A percentile compares a stretch with the other conserved stretches of the same genome.
phyloP scores from a whole-genome alignment of 441 rosid species.

The Adansonia madagascariensis region DNA sequence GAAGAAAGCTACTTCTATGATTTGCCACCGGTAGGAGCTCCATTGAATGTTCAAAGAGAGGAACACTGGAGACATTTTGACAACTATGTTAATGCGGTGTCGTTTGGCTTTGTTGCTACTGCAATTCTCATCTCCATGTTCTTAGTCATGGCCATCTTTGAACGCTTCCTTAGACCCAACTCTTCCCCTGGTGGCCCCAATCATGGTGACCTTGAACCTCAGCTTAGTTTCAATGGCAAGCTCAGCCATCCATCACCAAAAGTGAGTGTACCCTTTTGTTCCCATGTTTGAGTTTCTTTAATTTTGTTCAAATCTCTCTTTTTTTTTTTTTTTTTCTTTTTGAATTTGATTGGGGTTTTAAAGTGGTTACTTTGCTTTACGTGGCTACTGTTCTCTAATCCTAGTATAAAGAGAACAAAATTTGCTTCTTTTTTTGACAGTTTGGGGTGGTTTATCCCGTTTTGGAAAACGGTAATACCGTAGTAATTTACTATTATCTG shows the following conservation, averaged over 20 bases:
- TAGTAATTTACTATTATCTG: slow-evolving; percentile 30
- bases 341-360: neutral
- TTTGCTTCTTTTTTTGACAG: neutral
- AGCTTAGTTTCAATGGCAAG: slow-evolving; percentile 55
- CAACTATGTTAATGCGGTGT: slow-evolving; percentile 86
- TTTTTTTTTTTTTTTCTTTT: slow-evolving; percentile 33
- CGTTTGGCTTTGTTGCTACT: slow-evolving; percentile 96
- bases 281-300: neutral
- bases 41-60: slow-evolving; percentile 54
- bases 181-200: slow-evolving; percentile 31
- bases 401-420: neutral
- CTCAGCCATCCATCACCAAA: slow-evolving; percentile 82
- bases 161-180: slow-evolving; percentile 74
- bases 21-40: slow-evolving; percentile 82
- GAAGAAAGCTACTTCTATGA: slow-evolving; percentile 26
- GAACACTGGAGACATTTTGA: slow-evolving; percentile 70
- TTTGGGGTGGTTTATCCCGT: slow-evolving; percentile 35
- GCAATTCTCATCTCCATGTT: slow-evolving; percentile 98
- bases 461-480: slow-evolving; percentile 12
- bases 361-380: neutral
- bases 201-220: slow-evolving; percentile 58
- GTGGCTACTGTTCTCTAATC: neutral
- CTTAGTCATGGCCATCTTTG: slow-evolving; percentile 93
- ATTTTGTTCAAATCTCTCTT: slow-evolving; percentile 18
- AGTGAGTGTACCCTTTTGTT: slow-evolving; percentile 48